Base-by-base conservation (phyloP, 257 asterid species). In the Ligustrum vulgare region DNA sequence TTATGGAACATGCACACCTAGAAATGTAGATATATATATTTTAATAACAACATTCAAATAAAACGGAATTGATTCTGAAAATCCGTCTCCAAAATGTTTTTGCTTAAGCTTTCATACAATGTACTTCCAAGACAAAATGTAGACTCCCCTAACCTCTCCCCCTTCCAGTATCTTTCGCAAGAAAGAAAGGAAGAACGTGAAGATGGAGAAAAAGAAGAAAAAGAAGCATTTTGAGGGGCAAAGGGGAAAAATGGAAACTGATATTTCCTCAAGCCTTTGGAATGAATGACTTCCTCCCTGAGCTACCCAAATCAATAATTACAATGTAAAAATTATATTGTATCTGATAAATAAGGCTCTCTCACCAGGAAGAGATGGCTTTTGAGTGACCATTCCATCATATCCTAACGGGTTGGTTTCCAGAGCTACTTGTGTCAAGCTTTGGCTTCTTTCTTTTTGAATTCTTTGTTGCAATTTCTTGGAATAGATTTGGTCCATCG, bases 401-500 rank as follows among this genome's bases (percentile, higher is more conserved):
- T 86, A 92, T 88, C 91, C 93, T 89, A 74, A 85, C 86, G 28
- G 91, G 96, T 39, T 81, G 88, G 88, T 84, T 85, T 41, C 81
- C 82, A 2, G 74, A 71, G 84, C 77, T 76, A 39, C 75, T 80
- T 64, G 32, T 79, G 68, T 86, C 81, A 72, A 82, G 76, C 82
- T 86, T 89, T 1, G 82, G 80, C 77, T 76, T 84, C 83, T 91
- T 88, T 33, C 72, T 8, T 73, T 85, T 85, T 0, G 81, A 78
- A 54, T 82, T 90, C 47, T 74, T 80, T 37, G 81, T 77, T 20
- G 97, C 91, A 23, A 87, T 16, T 80, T 89, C 93, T 87, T 95
- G 98, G 81, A 95, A 95, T 60, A 85, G 83, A 81, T 95, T 95
- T 43, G 93, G 89, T 11, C 93, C 96, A 41, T 76, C 91, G 31